Evolutionary conservation across 495 filamentous ascomycete species (phyloP).

Genomic region (Cercophora samala): DNA sequence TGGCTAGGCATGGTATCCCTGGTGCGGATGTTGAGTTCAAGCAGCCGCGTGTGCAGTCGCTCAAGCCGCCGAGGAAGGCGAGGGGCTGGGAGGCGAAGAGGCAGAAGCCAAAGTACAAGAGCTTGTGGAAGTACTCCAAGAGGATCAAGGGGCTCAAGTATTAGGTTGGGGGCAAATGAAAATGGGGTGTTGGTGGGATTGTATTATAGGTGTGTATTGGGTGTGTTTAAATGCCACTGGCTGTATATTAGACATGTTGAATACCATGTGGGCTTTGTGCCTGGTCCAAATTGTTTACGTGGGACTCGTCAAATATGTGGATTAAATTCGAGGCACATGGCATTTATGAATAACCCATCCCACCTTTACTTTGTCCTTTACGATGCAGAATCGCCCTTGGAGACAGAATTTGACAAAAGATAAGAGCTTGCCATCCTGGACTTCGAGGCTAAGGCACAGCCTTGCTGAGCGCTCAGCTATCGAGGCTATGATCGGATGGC

Average conservation of each 20-base stretch:
- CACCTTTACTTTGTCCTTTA: no score
- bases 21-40: slow-evolving; percentile 82
- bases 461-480: not conserved
- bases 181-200: not conserved
- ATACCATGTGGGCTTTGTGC: not conserved
- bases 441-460: not conserved
- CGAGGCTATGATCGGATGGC: not conserved
- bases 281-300: not conserved
- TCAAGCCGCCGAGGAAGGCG: slow-evolving; percentile 51
- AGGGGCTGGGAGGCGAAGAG: slow-evolving; percentile 57
- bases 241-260: not conserved
- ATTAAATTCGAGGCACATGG: no score
- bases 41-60: slow-evolving; percentile 56
- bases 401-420: no score
- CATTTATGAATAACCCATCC: no score
- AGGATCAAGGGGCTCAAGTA: slow-evolving; percentile 34
- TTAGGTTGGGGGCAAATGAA: slow-evolving; percentile 9
- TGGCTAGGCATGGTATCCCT: slow-evolving; percentile 70
- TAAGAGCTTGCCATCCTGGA: not conserved
- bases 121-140: slow-evolving; percentile 53
- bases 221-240: not conserved
- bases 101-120: slow-evolving; percentile 52
- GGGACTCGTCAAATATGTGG: no score
- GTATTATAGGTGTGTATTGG: not conserved
- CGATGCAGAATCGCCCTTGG: no score